Percentiles rank a stretch among this genome's conserved stretches.
phyloP scores from a whole-genome alignment of 257 asterid genomes.

The Penstemon barbatus region DNA sequence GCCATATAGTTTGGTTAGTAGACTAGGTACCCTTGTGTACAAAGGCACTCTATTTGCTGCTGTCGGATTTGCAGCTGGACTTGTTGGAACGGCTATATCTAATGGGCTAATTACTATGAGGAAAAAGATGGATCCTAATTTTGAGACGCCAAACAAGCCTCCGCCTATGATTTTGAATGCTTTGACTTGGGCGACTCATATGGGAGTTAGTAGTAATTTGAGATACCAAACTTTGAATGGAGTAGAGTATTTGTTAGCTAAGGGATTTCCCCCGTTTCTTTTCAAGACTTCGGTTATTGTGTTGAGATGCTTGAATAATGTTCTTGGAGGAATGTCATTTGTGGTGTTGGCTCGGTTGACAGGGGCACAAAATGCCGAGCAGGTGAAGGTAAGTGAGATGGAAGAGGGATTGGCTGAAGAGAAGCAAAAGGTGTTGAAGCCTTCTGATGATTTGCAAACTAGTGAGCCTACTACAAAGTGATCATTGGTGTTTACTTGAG shows the following conservation, averaged over 20 bases:
- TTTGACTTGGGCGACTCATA: constrained; percentile 81
- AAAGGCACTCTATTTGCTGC: constrained; percentile 77
- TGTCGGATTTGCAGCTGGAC: constrained; percentile 86
- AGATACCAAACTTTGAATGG: constrained; percentile 90
- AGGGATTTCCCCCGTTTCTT: constrained; percentile 54
- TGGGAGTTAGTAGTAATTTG: constrained; percentile 81
- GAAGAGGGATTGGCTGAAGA: constrained; percentile 37
- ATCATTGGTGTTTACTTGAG: neutral
- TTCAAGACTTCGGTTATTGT: constrained; percentile 73
- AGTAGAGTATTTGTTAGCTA: constrained; percentile 66
- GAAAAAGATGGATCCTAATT: constrained; percentile 82
- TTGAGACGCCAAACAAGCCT: constrained; percentile 83
- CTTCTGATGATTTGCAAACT: constrained; percentile 31
- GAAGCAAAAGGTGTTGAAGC: constrained; percentile 45
- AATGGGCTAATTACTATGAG: constrained; percentile 72
- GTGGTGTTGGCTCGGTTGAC: constrained; percentile 83
- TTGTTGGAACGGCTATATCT: constrained; percentile 79
- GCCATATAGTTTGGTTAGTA: constrained; percentile 44
- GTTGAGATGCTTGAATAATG: constrained; percentile 79
- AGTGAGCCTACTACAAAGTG: constrained; percentile 41
- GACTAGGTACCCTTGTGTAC: constrained; percentile 75
- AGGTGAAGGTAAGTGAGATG: constrained; percentile 41
- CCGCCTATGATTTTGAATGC: constrained; percentile 81
- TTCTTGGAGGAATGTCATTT: constrained; percentile 85
- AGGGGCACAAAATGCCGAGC: constrained; percentile 67